A percentile compares a stretch with the other conserved stretches of the same genome.
Evolutionary conservation across 2,329 filamentous ascomycete genomes (phyloP).

Genomic region (Furcasterigmium furcatum): DNA sequence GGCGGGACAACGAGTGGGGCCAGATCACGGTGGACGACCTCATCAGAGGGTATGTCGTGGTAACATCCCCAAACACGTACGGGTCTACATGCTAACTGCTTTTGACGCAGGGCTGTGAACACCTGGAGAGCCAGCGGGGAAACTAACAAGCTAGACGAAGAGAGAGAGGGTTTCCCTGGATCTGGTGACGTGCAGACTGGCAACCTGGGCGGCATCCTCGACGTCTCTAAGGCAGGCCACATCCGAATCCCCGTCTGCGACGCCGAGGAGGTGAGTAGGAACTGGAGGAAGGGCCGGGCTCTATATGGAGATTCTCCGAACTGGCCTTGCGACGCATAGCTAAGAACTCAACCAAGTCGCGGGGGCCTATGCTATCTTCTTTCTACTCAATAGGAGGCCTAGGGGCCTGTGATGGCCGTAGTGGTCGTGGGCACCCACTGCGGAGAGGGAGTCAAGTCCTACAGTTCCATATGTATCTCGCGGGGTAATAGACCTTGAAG

Average conservation of each 20-base stretch:
- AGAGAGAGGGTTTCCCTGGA: not conserved
- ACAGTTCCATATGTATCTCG: too few relatives aligned
- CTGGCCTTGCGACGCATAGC: not conserved
- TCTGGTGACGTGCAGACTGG: not conserved
- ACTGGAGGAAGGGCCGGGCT: not conserved
- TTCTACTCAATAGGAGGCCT: too few relatives aligned
- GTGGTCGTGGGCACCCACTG: too few relatives aligned
- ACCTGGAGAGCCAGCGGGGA: not conserved
- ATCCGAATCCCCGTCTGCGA: not conserved
- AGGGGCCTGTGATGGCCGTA: too few relatives aligned
- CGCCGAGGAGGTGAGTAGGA: not conserved
- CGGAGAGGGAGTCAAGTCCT: too few relatives aligned
- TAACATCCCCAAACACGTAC: not conserved
- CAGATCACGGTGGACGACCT: too few relatives aligned
- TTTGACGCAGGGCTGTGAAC: not conserved
- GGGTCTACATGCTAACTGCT: not conserved
- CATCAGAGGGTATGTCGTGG: not conserved
- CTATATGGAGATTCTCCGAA: not conserved
- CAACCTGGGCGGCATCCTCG: not conserved
- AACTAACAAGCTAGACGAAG: not conserved
- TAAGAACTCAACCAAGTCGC: too few relatives aligned
- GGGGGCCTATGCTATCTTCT: too few relatives aligned
- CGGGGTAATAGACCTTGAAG: too few relatives aligned
- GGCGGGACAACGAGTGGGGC: not conserved
- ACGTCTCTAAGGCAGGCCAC: not conserved